Evolutionary conservation across 176 grass and related monocot genomes (phyloP).

Genomic region (Avena sativa): DNA sequence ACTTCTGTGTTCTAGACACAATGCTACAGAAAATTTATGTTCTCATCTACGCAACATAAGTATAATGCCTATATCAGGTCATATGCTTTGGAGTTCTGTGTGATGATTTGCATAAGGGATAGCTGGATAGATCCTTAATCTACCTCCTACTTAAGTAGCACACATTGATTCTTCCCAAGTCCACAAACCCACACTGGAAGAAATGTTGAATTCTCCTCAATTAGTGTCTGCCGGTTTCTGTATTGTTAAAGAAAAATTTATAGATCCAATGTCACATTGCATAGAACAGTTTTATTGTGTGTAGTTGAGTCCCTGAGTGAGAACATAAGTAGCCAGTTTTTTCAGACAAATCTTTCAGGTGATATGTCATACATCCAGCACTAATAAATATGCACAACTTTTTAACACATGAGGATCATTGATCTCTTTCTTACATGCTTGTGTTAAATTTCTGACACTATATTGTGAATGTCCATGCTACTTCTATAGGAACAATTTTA

Average conservation of each 20-base stretch:
- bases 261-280: too few relatives aligned
- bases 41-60: not conserved
- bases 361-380: not conserved
- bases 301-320: not conserved
- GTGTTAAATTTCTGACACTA: not conserved
- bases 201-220: not conserved
- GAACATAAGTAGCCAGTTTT: not conserved
- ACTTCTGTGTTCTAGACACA: not conserved
- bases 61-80: not conserved
- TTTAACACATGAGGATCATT: not conserved
- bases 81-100: not conserved
- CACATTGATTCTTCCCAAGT: conserved; percentile 1
- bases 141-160: not conserved
- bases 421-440: not conserved
- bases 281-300: not conserved
- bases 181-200: not conserved
- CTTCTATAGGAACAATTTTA: not conserved
- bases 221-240: too few relatives aligned
- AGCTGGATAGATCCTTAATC: not conserved
- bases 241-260: not conserved
- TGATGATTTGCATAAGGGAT: not conserved
- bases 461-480: not conserved
- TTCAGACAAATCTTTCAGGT: not conserved
- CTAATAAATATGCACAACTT: not conserved
- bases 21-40: not conserved